phyloP scores from a whole-genome alignment of 495 filamentous ascomycete genomes.

The Cladorrhinum samala region DNA sequence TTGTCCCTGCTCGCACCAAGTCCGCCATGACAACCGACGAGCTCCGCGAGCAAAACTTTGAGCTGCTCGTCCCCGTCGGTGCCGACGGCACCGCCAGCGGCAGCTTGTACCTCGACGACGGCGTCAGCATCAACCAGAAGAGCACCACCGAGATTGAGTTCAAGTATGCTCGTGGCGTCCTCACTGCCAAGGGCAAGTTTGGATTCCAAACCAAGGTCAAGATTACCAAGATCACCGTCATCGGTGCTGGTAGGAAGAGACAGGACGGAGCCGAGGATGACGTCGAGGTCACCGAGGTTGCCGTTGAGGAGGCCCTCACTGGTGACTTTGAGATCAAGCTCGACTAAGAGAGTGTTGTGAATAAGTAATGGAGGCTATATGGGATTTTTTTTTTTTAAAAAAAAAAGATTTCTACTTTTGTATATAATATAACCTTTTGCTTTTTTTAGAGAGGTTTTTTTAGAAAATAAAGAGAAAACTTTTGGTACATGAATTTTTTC shows the following conservation, averaged over 20 bases:
- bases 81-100: slow-evolving; percentile 35
- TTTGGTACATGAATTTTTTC: too few relatives aligned
- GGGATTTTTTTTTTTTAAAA: too few relatives aligned
- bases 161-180: slow-evolving; percentile 42
- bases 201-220: slow-evolving; percentile 42
- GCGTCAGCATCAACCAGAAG: slow-evolving; percentile 48
- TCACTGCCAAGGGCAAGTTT: slow-evolving; percentile 50
- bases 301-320: slow-evolving; percentile 9
- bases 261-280: slow-evolving; percentile 1
- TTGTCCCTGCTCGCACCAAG: slow-evolving; percentile 58
- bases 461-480: too few relatives aligned
- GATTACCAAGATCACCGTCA: slow-evolving; percentile 52
- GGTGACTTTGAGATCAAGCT: slow-evolving; percentile 8
- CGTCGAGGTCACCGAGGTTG: slow-evolving; percentile 6
- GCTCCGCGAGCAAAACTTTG: slow-evolving; percentile 60
- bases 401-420: too few relatives aligned
- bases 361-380: too few relatives aligned
- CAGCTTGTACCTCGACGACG: slow-evolving; percentile 56
- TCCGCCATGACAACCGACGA: slow-evolving; percentile 65
- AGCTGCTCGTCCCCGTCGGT: slow-evolving; percentile 62
- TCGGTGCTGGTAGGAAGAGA: slow-evolving; percentile 35
- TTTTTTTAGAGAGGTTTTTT: too few relatives aligned
- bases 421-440: too few relatives aligned
- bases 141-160: slow-evolving; percentile 47
- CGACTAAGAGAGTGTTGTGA: too few relatives aligned